These are phyloP conservation scores for Xylaria nigripes DNA, from an alignment of 495 filamentous ascomycete genomes.

Conservation along the genomic window DNA sequence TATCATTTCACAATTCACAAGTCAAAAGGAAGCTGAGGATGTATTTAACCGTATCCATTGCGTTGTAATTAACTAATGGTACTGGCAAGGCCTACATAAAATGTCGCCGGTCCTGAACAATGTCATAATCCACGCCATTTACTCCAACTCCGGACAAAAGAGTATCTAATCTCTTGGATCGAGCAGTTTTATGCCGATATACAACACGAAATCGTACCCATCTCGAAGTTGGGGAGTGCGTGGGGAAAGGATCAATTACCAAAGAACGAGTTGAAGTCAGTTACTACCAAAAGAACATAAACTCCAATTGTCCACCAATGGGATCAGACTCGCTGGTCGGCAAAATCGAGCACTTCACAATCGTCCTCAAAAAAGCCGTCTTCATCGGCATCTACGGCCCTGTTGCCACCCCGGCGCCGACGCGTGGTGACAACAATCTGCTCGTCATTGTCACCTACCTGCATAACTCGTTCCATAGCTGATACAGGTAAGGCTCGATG, in stretches of 20 bases:
- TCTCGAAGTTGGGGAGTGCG: background rate
- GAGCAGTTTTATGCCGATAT: slow-evolving; percentile 14
- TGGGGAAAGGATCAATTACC: slow-evolving; percentile 16
- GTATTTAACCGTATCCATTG: slow-evolving; percentile 24
- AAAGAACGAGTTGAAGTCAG: slow-evolving; percentile 14
- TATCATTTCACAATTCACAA: too few relatives aligned
- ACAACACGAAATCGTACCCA: slow-evolving; percentile 2
- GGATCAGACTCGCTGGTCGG: slow-evolving; percentile 66
- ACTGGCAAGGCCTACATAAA: slow-evolving; percentile 14
- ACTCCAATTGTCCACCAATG: slow-evolving; percentile 6
- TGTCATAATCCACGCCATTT: slow-evolving; percentile 22
- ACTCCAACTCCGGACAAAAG: slow-evolving; percentile 19
- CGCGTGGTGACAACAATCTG: slow-evolving; percentile 76
- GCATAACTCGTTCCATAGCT: slow-evolving; percentile 47
- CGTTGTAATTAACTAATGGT: slow-evolving; percentile 15
- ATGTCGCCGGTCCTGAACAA: slow-evolving; percentile 15
- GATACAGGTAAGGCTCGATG: slow-evolving; percentile 45
- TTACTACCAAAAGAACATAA: slow-evolving; percentile 11
- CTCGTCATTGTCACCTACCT: slow-evolving; percentile 59
- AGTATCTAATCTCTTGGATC: slow-evolving; percentile 16
- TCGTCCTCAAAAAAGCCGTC: slow-evolving; percentile 94
- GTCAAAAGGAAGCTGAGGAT: background rate
- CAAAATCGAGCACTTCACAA: slow-evolving; percentile 87
- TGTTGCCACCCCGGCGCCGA: slow-evolving; percentile 50
- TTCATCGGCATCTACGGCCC: slow-evolving; percentile 44